phyloP scores from a whole-genome alignment of 1,139 yeast species.

The Yarrowia galli region DNA sequence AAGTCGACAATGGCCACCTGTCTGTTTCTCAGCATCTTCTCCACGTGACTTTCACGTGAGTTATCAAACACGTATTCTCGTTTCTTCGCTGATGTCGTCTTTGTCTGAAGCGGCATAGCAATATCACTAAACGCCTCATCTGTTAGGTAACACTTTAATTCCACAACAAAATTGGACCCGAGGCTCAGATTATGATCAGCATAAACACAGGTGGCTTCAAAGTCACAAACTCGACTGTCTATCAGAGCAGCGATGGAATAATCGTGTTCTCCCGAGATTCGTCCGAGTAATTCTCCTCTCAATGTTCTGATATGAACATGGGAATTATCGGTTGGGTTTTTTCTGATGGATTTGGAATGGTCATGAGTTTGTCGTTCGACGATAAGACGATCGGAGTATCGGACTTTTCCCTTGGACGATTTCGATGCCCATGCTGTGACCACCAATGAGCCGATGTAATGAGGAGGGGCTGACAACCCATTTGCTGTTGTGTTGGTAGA shows the following conservation, averaged over 20 bases:
- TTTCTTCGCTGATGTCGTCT: neutral
- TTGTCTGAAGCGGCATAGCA: slow-evolving; percentile 40
- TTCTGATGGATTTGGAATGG: slow-evolving; percentile 20
- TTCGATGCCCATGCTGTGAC: slow-evolving; percentile 86
- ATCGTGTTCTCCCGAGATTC: slow-evolving; percentile 77
- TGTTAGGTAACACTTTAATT: slow-evolving; percentile 41
- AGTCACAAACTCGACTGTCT: slow-evolving; percentile 62
- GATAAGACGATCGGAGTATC: slow-evolving; percentile 59
- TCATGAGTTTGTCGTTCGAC: slow-evolving; percentile 48
- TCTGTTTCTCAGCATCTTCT: slow-evolving; percentile 60
- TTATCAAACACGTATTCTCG: slow-evolving; percentile 44
- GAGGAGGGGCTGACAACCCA: too few species aligned
- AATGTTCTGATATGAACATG: slow-evolving; percentile 50
- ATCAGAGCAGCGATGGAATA: slow-evolving; percentile 71
- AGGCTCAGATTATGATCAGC: slow-evolving; percentile 65
- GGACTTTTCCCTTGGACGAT: slow-evolving; percentile 64
- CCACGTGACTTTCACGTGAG: slow-evolving; percentile 62
- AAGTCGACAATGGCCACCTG: slow-evolving; percentile 65
- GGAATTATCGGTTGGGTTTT: slow-evolving; percentile 45
- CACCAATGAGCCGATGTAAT: slow-evolving; percentile 69
- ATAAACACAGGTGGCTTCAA: slow-evolving; percentile 67
- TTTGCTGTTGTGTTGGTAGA: too few species aligned
- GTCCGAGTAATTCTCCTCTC: slow-evolving; percentile 70
- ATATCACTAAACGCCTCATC: slow-evolving; percentile 40
- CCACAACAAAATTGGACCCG: slow-evolving; percentile 66